Conservation (phyloP, 371 early-diverging fungal genomes). For the Coemansia sp. region DNA sequence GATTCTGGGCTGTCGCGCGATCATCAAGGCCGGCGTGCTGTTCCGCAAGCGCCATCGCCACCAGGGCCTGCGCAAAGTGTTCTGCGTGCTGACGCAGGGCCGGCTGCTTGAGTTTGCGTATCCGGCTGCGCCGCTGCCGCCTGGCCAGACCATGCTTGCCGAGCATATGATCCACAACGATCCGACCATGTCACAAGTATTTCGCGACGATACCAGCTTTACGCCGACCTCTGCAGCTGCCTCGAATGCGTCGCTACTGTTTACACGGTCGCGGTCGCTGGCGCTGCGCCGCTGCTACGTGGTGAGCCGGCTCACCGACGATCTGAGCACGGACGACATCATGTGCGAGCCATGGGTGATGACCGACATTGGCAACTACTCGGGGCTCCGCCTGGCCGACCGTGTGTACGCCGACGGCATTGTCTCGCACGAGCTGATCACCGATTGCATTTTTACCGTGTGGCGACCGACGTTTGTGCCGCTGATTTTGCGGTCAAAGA, state of each 20-base stretch:
- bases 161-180: constrained; percentile 21
- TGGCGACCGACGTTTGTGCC: constrained; percentile 48
- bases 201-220: neutral
- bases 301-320: constrained; percentile 41
- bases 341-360: constrained; percentile 47
- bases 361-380: constrained; percentile 48
- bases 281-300: constrained; percentile 45
- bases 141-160: constrained; percentile 24
- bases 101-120: constrained; percentile 38
- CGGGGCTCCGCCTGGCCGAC: constrained; percentile 43
- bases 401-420: constrained; percentile 43
- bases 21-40: constrained; percentile 35
- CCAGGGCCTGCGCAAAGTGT: constrained; percentile 45
- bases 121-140: constrained; percentile 16
- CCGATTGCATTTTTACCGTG: constrained; percentile 46
- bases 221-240: neutral
- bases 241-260: constrained; percentile 19
- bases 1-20: constrained; percentile 37
- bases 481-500: constrained; percentile 17
- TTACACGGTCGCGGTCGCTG: constrained; percentile 28
- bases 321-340: constrained; percentile 33
- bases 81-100: constrained; percentile 40
- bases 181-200: constrained; percentile 23
- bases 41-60: constrained; percentile 43
- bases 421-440: constrained; percentile 43